A percentile compares a stretch with the other conserved stretches of the same genome.
Evolutionary conservation across 2,329 filamentous ascomycete species (phyloP).

Genomic region (Colletotrichum falcatum): DNA sequence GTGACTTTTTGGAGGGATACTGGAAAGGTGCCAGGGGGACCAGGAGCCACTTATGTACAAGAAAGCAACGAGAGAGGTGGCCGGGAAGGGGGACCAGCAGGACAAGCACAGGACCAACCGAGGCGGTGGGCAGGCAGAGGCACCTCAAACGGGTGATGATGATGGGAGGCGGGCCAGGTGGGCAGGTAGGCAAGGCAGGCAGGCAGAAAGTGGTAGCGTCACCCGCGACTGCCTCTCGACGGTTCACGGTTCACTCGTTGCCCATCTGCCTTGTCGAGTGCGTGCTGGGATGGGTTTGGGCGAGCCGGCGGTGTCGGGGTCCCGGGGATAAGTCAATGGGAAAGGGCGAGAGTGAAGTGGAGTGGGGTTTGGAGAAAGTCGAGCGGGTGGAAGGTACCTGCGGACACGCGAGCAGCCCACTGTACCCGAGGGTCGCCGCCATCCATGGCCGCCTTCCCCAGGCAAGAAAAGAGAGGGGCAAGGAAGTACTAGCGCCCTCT

Average conservation of each 20-base stretch:
- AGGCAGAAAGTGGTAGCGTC: conserved; percentile 39
- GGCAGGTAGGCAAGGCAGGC: conserved; percentile 11
- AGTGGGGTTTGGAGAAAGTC: conserved; percentile 8
- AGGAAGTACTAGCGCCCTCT: conserved; percentile 5
- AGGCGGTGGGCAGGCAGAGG: conserved; percentile 10
- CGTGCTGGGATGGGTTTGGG: conserved; percentile 6
- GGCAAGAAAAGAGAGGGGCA: conserved; percentile 31
- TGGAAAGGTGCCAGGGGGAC: conserved; percentile 14
- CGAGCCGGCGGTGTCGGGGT: conserved; percentile 20
- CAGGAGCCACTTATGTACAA: conserved; percentile 38
- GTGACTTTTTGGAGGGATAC: conserved; percentile 27
- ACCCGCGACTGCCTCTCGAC: conserved; percentile 17
- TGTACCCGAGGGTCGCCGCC: not conserved
- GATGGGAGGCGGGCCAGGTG: conserved; percentile 14
- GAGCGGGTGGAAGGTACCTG: conserved; percentile 1
- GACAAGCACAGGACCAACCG: not conserved
- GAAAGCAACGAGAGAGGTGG: conserved; percentile 17
- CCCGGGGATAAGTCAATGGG: conserved; percentile 13
- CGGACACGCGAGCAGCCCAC: not conserved
- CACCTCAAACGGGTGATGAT: conserved; percentile 12
- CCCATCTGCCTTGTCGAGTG: not conserved
- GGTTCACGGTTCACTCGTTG: conserved; percentile 12
- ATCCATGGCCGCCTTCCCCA: conserved; percentile 26
- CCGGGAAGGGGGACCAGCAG: conserved; percentile 14
- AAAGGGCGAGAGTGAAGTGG: conserved; percentile 1